These are phyloP conservation scores for Dioscorea dumetorum DNA, from an alignment of 106 monocot species.

Conservation along the genomic window DNA sequence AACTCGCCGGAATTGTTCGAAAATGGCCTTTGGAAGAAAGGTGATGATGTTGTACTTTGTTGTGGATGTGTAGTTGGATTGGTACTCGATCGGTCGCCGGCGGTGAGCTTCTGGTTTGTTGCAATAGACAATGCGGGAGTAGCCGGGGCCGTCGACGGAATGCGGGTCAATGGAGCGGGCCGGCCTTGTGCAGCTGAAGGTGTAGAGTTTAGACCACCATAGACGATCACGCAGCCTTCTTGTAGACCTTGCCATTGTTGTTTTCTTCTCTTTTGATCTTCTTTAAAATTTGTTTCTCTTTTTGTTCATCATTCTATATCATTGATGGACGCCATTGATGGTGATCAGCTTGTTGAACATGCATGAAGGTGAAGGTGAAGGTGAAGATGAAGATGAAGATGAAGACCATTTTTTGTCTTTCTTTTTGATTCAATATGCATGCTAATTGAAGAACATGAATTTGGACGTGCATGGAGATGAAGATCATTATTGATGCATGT, in stretches of 20 bases:
- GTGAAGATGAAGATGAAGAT: no score
- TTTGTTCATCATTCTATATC: neutral
- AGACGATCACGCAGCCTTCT: constrained; percentile 27
- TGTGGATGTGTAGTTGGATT: constrained; percentile 59
- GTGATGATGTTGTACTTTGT: constrained; percentile 92
- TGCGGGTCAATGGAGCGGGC: constrained; percentile 15
- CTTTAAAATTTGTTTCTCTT: neutral
- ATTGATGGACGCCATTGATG: no score
- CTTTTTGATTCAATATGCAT: no score
- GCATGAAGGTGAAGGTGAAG: no score
- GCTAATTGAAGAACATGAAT: no score
- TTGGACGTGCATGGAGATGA: no score
- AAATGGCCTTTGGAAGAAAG: constrained; percentile 82
- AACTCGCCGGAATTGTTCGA: constrained; percentile 90
- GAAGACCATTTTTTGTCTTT: no score
- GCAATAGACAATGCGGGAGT: constrained; percentile 57
- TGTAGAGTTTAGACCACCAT: constrained; percentile 59
- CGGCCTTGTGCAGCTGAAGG: constrained; percentile 52
- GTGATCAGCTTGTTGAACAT: no score
- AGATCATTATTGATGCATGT: no score
- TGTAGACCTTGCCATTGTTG: constrained; percentile 5
- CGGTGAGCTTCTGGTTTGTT: constrained; percentile 29
- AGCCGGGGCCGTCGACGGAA: constrained; percentile 63
- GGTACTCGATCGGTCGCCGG: constrained; percentile 37
- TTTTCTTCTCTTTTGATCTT: neutral